Base-by-base conservation (phyloP, 1,284 basidiomycete species). In the Ceratobasidium sp. region DNA sequence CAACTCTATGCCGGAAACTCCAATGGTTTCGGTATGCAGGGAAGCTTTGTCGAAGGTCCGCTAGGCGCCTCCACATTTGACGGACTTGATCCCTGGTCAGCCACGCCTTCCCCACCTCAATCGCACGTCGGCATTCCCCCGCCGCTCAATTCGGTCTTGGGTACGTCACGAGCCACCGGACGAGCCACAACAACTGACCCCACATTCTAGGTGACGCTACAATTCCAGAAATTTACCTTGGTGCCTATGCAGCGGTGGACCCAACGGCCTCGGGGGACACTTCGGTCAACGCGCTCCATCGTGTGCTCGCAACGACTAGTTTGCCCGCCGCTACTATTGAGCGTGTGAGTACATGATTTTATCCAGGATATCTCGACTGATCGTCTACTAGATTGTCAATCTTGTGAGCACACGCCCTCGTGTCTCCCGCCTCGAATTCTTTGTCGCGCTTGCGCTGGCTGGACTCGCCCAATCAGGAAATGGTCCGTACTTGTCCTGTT, bases 51-150 rank as follows among this genome's bases (percentile, higher is more conserved):
- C 29, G 64, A 68, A 20, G 72, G 75, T 75, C 92, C 91, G 1
- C 83, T 93, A 22, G 84, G 88, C 5, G 83, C 79, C 73, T 92
- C 91, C 3, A 86, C 87, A 12, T 92, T 70, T 54, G 88, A 71
- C 73, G 89, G 88, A 29, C 84, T 92, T 45, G 93, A 96, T 80
- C 93, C 93, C 20, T 96, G 93, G 93, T 92, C 89, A 75, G 82
- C 90, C 69, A 84, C 86, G 7, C 92, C 92, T 1, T 89, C 87
- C 70, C 92, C 92, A 22, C 85, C 88, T 31, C 85, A 87, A 25
- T 88, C 90, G 20, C 83, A 50, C 58, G 54, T 53, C 31, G 42
- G 69, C 71, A 74, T 22, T 72, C 76, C 75, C 78, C 81, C 38
- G 76, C 79, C 38, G 75, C 81, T 55, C 76, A 83, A 40, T 83